These are phyloP conservation scores for Cotoneaster glaucophyllus DNA, from an alignment of 306 rosid genomes.

Conservation along the genomic window DNA sequence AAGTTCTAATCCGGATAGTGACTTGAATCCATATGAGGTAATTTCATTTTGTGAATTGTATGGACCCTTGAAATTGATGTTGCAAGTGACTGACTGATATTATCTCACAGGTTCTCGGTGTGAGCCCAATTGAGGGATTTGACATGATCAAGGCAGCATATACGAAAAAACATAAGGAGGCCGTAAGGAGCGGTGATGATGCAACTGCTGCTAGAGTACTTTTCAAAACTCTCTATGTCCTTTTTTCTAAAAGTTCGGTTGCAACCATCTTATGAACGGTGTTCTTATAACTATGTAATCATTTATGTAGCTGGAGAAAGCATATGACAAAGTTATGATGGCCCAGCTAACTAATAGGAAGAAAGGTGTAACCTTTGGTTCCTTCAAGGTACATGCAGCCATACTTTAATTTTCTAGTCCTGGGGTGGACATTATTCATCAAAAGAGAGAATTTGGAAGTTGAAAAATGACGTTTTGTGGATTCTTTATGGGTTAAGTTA, in stretches of 20 bases:
- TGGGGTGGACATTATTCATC: not conserved
- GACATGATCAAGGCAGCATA: slow-evolving; percentile 68
- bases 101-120: slow-evolving; percentile 67
- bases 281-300: not conserved
- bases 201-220: slow-evolving; percentile 69
- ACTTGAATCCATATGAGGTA: slow-evolving; percentile 79
- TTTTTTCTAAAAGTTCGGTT: not conserved
- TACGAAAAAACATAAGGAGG: slow-evolving; percentile 59
- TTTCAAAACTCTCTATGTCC: slow-evolving; percentile 5
- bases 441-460: not conserved
- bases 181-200: slow-evolving; percentile 73
- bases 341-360: slow-evolving; percentile 82
- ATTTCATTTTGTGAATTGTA: not conserved
- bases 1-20: slow-evolving; percentile 69
- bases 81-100: not conserved
- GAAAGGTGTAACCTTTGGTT: slow-evolving; percentile 85
- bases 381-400: slow-evolving; percentile 54
- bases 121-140: slow-evolving; percentile 71
- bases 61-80: not conserved
- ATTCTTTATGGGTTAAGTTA: not conserved
- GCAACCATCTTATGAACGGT: not conserved
- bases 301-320: slow-evolving; percentile 67
- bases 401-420: slow-evolving; percentile 4
- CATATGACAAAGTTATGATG: slow-evolving; percentile 96
- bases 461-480: not conserved